phyloP scores from a whole-genome alignment of 768 basidiomycete species.

The Amanita fuliginea region DNA sequence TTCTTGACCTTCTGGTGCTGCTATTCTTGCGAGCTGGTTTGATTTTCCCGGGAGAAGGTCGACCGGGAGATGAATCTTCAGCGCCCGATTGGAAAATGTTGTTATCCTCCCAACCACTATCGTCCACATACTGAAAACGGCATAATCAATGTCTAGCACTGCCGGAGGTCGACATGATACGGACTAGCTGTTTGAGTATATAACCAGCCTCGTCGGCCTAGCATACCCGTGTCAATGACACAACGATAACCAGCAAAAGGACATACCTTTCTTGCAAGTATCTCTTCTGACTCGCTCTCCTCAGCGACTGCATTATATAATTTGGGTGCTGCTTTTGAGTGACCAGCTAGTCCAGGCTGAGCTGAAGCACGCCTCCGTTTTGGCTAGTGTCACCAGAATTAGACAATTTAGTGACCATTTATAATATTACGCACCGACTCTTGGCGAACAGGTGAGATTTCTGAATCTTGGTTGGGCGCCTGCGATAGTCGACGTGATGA shows the following conservation, averaged over 20 bases:
- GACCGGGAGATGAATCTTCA: conserved; percentile 72
- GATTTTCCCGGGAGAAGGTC: conserved; percentile 43
- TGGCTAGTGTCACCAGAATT: conserved; percentile 33
- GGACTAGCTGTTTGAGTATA: conserved; percentile 38
- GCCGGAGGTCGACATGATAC: conserved; percentile 4
- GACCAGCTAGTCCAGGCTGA: conserved; percentile 52
- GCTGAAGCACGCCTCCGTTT: conserved; percentile 76
- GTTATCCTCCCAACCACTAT: conserved; percentile 86
- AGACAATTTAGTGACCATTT: conserved; percentile 9
- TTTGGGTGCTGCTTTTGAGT: conserved; percentile 24
- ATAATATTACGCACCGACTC: conserved; percentile 42
- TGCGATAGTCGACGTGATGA: conserved; percentile 59
- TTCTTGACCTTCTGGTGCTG: conserved; percentile 41
- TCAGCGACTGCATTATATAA: conserved; percentile 41
- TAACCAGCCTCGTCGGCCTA: conserved; percentile 43
- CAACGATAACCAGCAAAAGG: conserved; percentile 7
- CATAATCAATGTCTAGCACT: not conserved
- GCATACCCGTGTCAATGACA: conserved; percentile 4
- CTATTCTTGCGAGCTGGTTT: conserved; percentile 30
- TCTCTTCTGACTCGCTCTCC: conserved; percentile 71
- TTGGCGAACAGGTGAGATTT: conserved; percentile 28
- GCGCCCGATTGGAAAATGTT: conserved; percentile 88
- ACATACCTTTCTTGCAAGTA: conserved; percentile 46
- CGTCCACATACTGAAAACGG: conserved; percentile 28
- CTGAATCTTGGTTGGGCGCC: conserved; percentile 31